phyloP scores from a whole-genome alignment of 2,329 filamentous ascomycete genomes.

The Beauveria australis region DNA sequence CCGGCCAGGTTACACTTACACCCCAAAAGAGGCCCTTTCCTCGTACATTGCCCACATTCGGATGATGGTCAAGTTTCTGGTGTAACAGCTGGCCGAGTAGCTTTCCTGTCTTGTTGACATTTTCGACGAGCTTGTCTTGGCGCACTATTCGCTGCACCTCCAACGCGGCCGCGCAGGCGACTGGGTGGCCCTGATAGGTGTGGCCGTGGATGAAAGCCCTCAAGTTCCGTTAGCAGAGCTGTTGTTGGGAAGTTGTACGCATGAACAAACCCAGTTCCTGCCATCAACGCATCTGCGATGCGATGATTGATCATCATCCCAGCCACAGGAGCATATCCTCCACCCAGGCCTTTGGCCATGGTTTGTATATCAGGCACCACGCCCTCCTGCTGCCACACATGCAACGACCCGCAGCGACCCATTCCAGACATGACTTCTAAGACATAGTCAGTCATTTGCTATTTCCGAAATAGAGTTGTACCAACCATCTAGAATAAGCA shows the following conservation, averaged over 20 bases:
- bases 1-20: slow-evolving; percentile 6
- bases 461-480: background rate
- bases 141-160: slow-evolving; percentile 37
- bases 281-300: slow-evolving; percentile 38
- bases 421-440: slow-evolving; percentile 63
- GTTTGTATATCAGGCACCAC: slow-evolving; percentile 57
- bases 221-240: slow-evolving; percentile 4
- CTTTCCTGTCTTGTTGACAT: slow-evolving; percentile 13
- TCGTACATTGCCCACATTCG: slow-evolving; percentile 22
- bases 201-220: slow-evolving; percentile 18
- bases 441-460: background rate
- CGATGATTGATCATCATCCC: slow-evolving; percentile 46
- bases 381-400: slow-evolving; percentile 54
- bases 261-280: slow-evolving; percentile 22
- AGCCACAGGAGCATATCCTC: slow-evolving; percentile 54
- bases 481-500: slow-evolving; percentile 58
- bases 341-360: slow-evolving; percentile 58
- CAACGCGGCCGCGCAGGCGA: slow-evolving; percentile 20
- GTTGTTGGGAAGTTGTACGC: background rate
- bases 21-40: slow-evolving; percentile 25
- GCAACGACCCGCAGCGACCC: slow-evolving; percentile 49
- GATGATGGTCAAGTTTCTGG: slow-evolving; percentile 17
- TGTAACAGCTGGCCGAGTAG: slow-evolving; percentile 15
- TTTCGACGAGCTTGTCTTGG: slow-evolving; percentile 18
- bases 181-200: slow-evolving; percentile 21